Evolutionary conservation across 2,329 filamentous ascomycete species (phyloP).

Genomic region (Curvularia hawaiiensis): DNA sequence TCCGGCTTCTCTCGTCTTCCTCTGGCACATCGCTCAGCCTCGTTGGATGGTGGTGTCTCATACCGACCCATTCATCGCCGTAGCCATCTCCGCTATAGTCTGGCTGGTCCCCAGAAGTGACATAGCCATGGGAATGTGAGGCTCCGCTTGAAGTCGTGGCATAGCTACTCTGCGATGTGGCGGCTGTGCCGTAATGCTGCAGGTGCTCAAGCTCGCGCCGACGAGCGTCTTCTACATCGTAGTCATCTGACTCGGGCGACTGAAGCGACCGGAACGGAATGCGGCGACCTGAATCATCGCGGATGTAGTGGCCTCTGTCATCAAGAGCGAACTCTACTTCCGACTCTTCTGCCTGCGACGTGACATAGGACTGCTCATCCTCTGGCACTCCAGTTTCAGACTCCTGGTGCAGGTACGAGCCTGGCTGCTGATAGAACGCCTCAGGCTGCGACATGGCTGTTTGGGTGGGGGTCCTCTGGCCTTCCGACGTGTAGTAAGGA

Average conservation of each 20-base stretch:
- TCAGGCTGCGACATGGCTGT: slow-evolving; percentile 41
- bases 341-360: slow-evolving; percentile 41
- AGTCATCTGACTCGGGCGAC: slow-evolving; percentile 55
- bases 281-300: slow-evolving; percentile 43
- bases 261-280: slow-evolving; percentile 43
- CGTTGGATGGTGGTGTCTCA: slow-evolving; percentile 48
- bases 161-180: slow-evolving; percentile 36
- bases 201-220: slow-evolving; percentile 55
- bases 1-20: slow-evolving; percentile 48
- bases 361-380: slow-evolving; percentile 45
- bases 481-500: slow-evolving; percentile 28
- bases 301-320: slow-evolving; percentile 44
- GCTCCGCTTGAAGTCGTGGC: slow-evolving; percentile 34
- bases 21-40: slow-evolving; percentile 48
- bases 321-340: slow-evolving; percentile 48
- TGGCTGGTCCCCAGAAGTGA: slow-evolving; percentile 27
- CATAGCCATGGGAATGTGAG: slow-evolving; percentile 25
- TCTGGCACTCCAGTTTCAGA: slow-evolving; percentile 33
- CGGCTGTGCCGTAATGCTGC: slow-evolving; percentile 51
- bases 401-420: slow-evolving; percentile 43
- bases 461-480: slow-evolving; percentile 28
- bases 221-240: slow-evolving; percentile 58
- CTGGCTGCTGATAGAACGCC: slow-evolving; percentile 47
- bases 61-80: slow-evolving; percentile 45
- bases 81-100: slow-evolving; percentile 48